phyloP scores from a whole-genome alignment of 192 early-diverging fungal genomes.

The Coemansia javaensis region DNA sequence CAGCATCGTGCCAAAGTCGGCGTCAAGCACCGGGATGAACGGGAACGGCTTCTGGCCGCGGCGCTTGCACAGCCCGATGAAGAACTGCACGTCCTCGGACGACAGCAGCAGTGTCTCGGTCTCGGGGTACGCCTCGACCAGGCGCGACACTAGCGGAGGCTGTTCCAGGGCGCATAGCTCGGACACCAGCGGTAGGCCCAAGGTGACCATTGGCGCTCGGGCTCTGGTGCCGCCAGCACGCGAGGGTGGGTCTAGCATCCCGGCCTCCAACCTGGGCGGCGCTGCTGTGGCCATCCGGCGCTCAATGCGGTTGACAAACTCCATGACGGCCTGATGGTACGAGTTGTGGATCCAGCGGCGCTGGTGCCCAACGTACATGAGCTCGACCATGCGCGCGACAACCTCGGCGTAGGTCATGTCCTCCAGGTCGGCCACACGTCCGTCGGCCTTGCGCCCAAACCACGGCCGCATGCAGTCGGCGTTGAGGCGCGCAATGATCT shows the following conservation, averaged over 20 bases:
- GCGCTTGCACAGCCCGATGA: slow-evolving; percentile 44
- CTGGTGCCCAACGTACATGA: slow-evolving; percentile 74
- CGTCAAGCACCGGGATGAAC: slow-evolving; percentile 82
- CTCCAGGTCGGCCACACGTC: slow-evolving; percentile 69
- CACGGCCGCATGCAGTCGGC: slow-evolving; percentile 72
- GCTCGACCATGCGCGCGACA: slow-evolving; percentile 71
- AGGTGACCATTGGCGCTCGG: too few relatives aligned
- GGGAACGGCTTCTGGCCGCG: slow-evolving; percentile 81
- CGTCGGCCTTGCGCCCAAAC: slow-evolving; percentile 84
- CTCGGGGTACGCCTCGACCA: slow-evolving; percentile 6
- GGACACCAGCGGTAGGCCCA: neutral
- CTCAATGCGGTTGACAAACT: slow-evolving; percentile 78
- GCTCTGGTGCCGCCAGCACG: too few relatives aligned
- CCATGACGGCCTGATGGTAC: slow-evolving; percentile 67
- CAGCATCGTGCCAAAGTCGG: slow-evolving; percentile 84
- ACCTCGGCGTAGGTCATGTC: slow-evolving; percentile 96
- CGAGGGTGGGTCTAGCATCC: too few relatives aligned
- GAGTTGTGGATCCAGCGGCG: slow-evolving; percentile 76
- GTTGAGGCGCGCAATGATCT: slow-evolving; percentile 76
- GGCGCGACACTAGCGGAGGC: slow-evolving; percentile 8
- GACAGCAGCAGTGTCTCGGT: slow-evolving; percentile 4
- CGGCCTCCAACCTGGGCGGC: too few relatives aligned
- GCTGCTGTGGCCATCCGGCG: too few relatives aligned
- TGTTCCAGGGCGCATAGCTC: neutral
- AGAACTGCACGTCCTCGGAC: slow-evolving; percentile 31